Conservation (phyloP, 805 yeast species). For the Candida morakotiae region DNA sequence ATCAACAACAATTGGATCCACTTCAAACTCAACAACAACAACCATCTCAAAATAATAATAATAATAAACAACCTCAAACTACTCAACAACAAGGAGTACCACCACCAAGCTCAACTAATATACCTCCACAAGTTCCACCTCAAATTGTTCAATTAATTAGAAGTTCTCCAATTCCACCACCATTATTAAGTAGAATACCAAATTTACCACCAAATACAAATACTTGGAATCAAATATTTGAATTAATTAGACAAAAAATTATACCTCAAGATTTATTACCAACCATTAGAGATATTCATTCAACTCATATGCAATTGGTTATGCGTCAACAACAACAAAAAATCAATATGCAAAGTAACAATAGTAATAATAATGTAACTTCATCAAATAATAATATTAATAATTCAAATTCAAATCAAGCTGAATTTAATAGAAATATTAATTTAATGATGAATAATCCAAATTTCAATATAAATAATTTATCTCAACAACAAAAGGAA, state of each 20-base stretch:
- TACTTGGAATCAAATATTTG: constrained; percentile 79
- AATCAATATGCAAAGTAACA: constrained; percentile 18
- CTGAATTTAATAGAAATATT: not conserved
- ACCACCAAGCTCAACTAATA: constrained; percentile 3
- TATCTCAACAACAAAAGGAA: constrained; percentile 34
- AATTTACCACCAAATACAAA: constrained; percentile 72
- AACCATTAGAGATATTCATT: constrained; percentile 62
- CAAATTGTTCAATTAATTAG: constrained; percentile 45
- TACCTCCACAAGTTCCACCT: constrained; percentile 4
- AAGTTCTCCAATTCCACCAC: constrained; percentile 68
- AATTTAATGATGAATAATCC: constrained; percentile 6
- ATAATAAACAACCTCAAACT: constrained; percentile 4
- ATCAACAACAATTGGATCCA: constrained; percentile 9
- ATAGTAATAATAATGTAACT: not conserved
- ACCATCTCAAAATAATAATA: constrained; percentile 7
- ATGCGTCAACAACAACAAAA: constrained; percentile 48
- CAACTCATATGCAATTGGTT: constrained; percentile 58
- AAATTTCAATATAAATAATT: constrained; percentile 6
- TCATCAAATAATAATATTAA: constrained; percentile 8
- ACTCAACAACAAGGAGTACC: constrained; percentile 15
- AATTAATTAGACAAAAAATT: constrained; percentile 53
- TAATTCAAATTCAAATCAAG: constrained; percentile 10
- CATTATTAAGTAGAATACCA: constrained; percentile 62
- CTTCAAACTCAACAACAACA: constrained; percentile 19
- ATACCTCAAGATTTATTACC: constrained; percentile 57